A percentile compares a stretch with the other conserved stretches of the same genome.
phyloP scores from a whole-genome alignment of 441 rosid genomes.

The Mallotus repandus region DNA sequence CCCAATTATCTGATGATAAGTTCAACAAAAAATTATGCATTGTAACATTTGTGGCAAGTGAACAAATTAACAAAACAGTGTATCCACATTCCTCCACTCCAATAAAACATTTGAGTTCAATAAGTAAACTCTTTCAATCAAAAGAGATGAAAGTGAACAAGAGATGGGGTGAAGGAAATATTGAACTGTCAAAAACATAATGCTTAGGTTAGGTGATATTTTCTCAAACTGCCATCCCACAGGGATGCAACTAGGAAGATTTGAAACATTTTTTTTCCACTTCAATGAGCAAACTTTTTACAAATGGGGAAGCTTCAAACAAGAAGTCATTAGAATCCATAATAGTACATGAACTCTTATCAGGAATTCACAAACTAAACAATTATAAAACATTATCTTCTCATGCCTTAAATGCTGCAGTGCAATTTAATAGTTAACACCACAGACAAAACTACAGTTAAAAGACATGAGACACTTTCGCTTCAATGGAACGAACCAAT shows the following conservation, averaged over 20 bases:
- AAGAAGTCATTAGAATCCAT: conserved; percentile 2
- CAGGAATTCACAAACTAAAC: not conserved
- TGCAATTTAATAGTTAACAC: conserved; percentile 25
- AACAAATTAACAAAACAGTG: too few species aligned
- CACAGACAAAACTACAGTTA: conserved; percentile 22
- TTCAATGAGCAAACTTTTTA: conserved; percentile 27
- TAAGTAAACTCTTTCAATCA: not conserved
- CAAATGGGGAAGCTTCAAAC: conserved; percentile 22
- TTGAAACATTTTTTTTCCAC: conserved; percentile 6
- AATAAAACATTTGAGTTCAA: not conserved
- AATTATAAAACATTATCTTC: conserved; percentile 16
- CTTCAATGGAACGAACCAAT: conserved; percentile 64
- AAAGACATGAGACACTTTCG: conserved; percentile 38
- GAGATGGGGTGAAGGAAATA: too few species aligned
- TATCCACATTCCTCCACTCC: too few species aligned
- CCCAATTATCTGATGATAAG: not conserved
- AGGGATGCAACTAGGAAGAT: not conserved
- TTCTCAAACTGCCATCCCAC: too few species aligned
- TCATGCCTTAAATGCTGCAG: conserved; percentile 38
- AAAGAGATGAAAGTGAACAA: too few species aligned
- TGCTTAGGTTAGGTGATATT: not conserved
- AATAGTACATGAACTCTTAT: too few species aligned
- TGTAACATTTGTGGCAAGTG: not conserved
- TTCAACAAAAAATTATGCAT: not conserved
- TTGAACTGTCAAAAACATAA: not conserved